phyloP scores from a whole-genome alignment of 1,139 yeast genomes.

The Protomyces inouyei region DNA sequence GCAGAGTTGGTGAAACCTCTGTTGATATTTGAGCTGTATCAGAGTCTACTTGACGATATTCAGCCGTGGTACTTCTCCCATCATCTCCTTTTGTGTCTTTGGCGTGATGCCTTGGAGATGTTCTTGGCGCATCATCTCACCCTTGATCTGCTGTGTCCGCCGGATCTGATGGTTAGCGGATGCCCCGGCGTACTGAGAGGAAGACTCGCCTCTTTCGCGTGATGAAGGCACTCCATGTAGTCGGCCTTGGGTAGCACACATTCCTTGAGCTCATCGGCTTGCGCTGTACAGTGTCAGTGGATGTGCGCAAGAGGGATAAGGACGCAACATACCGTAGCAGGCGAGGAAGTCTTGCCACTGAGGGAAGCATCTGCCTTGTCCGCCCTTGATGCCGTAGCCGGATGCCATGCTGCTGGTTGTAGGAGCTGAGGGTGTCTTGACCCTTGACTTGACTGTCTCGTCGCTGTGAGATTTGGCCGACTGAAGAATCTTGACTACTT shows the following conservation, averaged over 20 bases:
- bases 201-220: slow-evolving; percentile 42
- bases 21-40: background rate
- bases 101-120: slow-evolving; percentile 20
- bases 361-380: slow-evolving; percentile 49
- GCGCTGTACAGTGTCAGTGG: slow-evolving; percentile 1
- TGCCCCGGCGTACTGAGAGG: background rate
- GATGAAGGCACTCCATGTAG: slow-evolving; percentile 50
- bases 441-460: too few species aligned
- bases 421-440: too few species aligned
- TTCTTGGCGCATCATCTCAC: slow-evolving; percentile 20
- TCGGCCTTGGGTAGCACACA: slow-evolving; percentile 47
- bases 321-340: background rate
- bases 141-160: slow-evolving; percentile 12
- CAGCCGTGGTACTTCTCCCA: slow-evolving; percentile 22
- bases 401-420: slow-evolving; percentile 36
- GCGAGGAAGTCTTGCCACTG: slow-evolving; percentile 31
- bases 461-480: background rate
- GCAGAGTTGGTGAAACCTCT: too few species aligned
- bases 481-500: background rate
- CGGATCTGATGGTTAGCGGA: slow-evolving; percentile 3
- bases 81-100: slow-evolving; percentile 22
- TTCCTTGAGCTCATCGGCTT: slow-evolving; percentile 36
- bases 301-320: background rate
- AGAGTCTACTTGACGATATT: slow-evolving; percentile 15
- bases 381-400: slow-evolving; percentile 46